Evolutionary conservation across 345 rosid species (phyloP).

Genomic region (Aurinia saxatilis): DNA sequence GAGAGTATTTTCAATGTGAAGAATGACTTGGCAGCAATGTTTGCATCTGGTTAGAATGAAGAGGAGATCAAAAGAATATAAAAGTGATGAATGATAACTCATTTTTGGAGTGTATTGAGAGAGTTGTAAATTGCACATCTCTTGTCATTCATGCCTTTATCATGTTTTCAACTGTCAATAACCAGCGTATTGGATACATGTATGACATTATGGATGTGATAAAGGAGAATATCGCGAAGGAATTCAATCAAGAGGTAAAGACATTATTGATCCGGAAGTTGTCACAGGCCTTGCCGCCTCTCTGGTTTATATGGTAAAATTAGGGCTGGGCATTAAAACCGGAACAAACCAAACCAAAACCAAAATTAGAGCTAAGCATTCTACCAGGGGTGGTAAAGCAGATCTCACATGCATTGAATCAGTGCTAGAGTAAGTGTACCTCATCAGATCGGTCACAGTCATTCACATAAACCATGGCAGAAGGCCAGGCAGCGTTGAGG

Average conservation of each 20-base stretch:
- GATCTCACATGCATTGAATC: too few relatives aligned
- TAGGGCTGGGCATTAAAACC: too few relatives aligned
- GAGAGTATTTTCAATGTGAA: slow-evolving; percentile 39
- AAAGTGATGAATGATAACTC: slow-evolving; percentile 28
- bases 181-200: slow-evolving; percentile 47
- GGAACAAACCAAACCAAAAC: too few relatives aligned
- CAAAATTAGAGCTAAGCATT: too few relatives aligned
- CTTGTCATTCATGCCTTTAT: slow-evolving; percentile 37
- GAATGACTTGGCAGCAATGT: slow-evolving; percentile 37
- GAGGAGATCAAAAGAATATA: slow-evolving; percentile 31
- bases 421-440: too few relatives aligned
- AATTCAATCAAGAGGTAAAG: slow-evolving; percentile 15
- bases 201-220: slow-evolving; percentile 56
- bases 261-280: slow-evolving; percentile 47
- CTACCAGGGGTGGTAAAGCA: too few relatives aligned
- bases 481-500: too few relatives aligned
- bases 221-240: slow-evolving; percentile 43
- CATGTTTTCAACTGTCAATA: slow-evolving; percentile 28
- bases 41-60: slow-evolving; percentile 36
- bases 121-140: slow-evolving; percentile 35
- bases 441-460: too few relatives aligned
- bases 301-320: slow-evolving; percentile 31
- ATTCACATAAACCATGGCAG: too few relatives aligned
- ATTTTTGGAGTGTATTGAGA: slow-evolving; percentile 46
- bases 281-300: slow-evolving; percentile 37